Conservation (phyloP, 305 asterid species). For the Nicotiana rustica region DNA sequence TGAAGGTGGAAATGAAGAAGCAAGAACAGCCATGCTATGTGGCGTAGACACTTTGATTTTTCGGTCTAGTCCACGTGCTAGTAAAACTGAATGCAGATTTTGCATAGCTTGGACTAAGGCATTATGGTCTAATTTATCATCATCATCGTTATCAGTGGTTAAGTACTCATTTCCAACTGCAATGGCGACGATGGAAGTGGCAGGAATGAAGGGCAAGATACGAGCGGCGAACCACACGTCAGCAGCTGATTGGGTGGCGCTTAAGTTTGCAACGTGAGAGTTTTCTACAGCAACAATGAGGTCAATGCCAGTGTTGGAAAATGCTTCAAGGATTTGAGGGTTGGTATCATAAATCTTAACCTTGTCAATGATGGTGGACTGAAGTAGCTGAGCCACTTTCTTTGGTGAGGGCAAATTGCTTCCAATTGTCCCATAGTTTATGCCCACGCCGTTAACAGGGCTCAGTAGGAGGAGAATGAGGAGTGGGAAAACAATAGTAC, state of each 20-base stretch:
- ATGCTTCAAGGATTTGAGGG: constrained; percentile 64
- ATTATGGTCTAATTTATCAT: constrained; percentile 53
- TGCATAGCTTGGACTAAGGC: constrained; percentile 61
- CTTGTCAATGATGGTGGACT: constrained; percentile 64
- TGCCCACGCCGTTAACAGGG: constrained; percentile 51
- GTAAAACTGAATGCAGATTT: constrained; percentile 50
- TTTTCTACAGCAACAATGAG: constrained; percentile 63
- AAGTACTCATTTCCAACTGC: constrained; percentile 69
- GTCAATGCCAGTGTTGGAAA: constrained; percentile 67
- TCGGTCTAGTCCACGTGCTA: constrained; percentile 57
- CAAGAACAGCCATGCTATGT: constrained; percentile 73
- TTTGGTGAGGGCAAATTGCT: constrained; percentile 69
- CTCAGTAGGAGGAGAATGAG: constrained; percentile 38
- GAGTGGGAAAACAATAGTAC: constrained; percentile 31
- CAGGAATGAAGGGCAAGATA: constrained; percentile 61
- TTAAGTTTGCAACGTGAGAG: constrained; percentile 54
- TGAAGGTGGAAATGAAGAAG: constrained; percentile 70
- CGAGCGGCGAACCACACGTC: constrained; percentile 59
- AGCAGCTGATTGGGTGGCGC: constrained; percentile 51
- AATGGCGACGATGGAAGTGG: constrained; percentile 60
- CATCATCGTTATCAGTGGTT: constrained; percentile 44
- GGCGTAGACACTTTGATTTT: constrained; percentile 70
- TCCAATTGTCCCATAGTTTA: constrained; percentile 70
- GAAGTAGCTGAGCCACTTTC: constrained; percentile 68
- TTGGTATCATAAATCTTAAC: constrained; percentile 71